Evolutionary conservation across 1,284 basidiomycete species (phyloP), one percentile per base, ranked within the genome.

Genomic region (Boletus mariae): DNA sequence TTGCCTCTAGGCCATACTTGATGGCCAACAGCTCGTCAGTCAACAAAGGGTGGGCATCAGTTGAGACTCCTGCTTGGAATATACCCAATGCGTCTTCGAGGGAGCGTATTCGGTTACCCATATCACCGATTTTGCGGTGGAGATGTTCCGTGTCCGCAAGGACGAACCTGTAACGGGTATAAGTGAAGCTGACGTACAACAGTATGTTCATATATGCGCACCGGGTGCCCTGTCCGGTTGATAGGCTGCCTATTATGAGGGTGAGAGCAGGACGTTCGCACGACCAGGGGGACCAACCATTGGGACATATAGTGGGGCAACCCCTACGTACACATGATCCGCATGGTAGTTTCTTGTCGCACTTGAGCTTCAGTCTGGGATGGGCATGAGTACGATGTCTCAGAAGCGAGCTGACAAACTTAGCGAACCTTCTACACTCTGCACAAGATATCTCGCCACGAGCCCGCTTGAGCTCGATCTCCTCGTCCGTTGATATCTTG

Each of bases 91-190:
- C 84, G 52, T 87, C 84, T 66, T 87, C 85, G 17, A 89, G 75
- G 59, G 85, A 79, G 40, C 84, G 78, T 59, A 89, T 88, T 40
- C 86, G 79, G 59, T 85, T 80, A 40, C 83, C 83, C 85, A 89
- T 88, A 54, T 86, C 82, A 1, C 75, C 71, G 29, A 89, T 86
- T 67, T 85, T 87, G 44, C 74, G 69, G 61, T 88, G 86, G 3
- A 89, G 71, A 57, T 86, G 80, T 43, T 84, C 80, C 6, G 86
- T 87, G 57, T 87, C 84, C 10, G 85, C 82, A 9, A 88, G 77
- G 32, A 87, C 81, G 54, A 86, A 86, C 52, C 85, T 77, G 45
- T 9, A 34, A 48, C 7, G 4, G n/a, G 45, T 1, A 38, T 50
- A 26, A 28, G 26, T 45, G 32, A 42, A 47, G 40, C 29, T 26